These are phyloP conservation scores for Fusarium sp. DNA, from an alignment of 2,329 filamentous ascomycete species.

Conservation along the genomic window DNA sequence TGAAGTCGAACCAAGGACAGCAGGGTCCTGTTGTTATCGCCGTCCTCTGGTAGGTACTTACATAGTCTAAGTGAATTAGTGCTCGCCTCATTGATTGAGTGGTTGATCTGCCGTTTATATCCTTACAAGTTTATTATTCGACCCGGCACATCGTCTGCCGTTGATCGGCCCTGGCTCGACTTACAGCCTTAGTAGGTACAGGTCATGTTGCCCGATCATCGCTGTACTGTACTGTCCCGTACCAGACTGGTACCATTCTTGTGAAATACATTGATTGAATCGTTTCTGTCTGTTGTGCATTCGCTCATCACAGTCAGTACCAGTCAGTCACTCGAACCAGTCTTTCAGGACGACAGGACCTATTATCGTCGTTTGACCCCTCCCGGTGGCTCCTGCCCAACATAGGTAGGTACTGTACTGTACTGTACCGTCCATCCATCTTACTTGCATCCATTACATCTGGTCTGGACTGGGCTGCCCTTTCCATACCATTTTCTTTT, in stretches of 20 bases:
- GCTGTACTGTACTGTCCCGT: constrained; percentile 28
- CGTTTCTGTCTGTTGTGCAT: constrained; percentile 20
- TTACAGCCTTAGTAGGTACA: constrained; percentile 1
- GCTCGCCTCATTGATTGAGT: constrained; percentile 31
- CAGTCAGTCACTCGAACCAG: constrained; percentile 7
- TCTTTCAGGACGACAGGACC: constrained; percentile 13
- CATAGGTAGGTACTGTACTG: background rate
- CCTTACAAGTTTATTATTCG: constrained; percentile 13
- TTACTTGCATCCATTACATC: constrained; percentile 36
- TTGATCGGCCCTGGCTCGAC: constrained; percentile 8
- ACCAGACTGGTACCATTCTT: constrained; percentile 29
- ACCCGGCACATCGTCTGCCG: constrained; percentile 25
- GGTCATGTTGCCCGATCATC: constrained; percentile 12
- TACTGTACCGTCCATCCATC: constrained; percentile 25
- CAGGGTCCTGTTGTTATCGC: constrained; percentile 22
- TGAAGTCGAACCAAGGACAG: constrained; percentile 19
- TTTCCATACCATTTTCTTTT: constrained; percentile 1
- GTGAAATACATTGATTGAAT: constrained; percentile 16
- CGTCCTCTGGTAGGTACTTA: background rate
- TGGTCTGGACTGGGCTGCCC: background rate
- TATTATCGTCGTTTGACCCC: constrained; percentile 30
- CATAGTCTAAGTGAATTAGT: background rate
- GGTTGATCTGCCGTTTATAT: constrained; percentile 16
- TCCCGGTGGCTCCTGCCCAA: constrained; percentile 11
- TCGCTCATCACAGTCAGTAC: constrained; percentile 6